phyloP scores from a whole-genome alignment of 768 basidiomycete species.

The Tulasnella sp. region DNA sequence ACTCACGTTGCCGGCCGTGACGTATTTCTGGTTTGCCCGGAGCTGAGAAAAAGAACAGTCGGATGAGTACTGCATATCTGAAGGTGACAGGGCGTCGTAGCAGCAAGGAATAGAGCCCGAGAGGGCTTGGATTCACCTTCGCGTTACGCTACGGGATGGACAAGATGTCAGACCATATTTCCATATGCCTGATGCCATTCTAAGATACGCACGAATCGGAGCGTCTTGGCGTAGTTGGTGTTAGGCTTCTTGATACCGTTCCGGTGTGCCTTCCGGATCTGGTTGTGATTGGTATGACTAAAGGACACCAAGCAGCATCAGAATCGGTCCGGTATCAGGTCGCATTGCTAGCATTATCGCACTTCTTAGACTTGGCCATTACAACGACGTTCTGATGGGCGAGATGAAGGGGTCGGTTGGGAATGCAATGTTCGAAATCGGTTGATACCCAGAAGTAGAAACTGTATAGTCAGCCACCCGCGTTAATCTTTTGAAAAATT shows the following conservation, averaged over 20 bases:
- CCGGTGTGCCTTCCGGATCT: conserved; percentile 65
- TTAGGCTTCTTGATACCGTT: conserved; percentile 90
- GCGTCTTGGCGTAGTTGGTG: conserved; percentile 59
- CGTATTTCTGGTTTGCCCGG: conserved; percentile 70
- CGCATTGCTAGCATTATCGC: conserved; percentile 25
- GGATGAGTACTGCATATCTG: too few species aligned
- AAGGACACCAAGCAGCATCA: conserved; percentile 18
- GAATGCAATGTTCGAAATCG: too few species aligned
- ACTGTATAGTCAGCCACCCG: too few species aligned
- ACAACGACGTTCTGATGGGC: conserved; percentile 18
- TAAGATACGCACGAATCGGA: conserved; percentile 73
- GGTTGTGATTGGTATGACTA: conserved; percentile 92
- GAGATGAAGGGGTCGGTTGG: too few species aligned
- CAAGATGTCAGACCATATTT: neutral
- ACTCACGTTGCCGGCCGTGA: conserved; percentile 64
- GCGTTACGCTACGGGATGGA: neutral
- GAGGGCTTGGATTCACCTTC: neutral
- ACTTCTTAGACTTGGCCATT: conserved; percentile 99
- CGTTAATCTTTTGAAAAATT: too few species aligned
- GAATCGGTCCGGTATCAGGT: conserved; percentile 12
- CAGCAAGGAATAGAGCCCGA: neutral
- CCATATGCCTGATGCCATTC: neutral
- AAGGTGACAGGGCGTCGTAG: neutral
- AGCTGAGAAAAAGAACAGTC: conserved; percentile 44
- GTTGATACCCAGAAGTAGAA: too few species aligned